Evolutionary conservation across 2,329 filamentous ascomycete genomes (phyloP).

Genomic region (Cercospora canescens): DNA sequence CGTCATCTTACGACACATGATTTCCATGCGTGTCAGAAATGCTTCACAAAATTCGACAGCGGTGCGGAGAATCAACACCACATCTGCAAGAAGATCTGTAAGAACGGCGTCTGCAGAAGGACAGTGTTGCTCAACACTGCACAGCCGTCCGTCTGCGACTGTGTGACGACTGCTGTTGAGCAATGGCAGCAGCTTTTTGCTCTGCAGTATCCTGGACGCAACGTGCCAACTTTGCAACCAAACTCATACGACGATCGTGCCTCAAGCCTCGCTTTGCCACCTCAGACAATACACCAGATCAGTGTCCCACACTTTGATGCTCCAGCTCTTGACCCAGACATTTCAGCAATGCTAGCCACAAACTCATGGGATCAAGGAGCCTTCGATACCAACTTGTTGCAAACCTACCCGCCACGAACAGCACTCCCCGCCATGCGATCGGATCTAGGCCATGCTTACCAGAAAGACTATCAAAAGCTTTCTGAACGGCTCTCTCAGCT

Average conservation of each 20-base stretch:
- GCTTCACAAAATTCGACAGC: neutral
- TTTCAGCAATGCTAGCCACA: neutral
- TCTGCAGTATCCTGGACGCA: neutral
- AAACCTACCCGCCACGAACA: neutral
- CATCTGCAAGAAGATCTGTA: neutral
- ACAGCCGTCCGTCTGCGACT: neutral
- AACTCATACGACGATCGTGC: neutral
- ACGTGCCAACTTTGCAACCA: neutral
- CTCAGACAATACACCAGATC: neutral
- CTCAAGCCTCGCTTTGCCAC: neutral
- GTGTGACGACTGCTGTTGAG: neutral
- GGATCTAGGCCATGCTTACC: neutral
- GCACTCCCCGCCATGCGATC: neutral
- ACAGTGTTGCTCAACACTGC: neutral
- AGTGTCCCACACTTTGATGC: neutral
- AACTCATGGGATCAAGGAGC: neutral
- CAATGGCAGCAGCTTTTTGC: neutral
- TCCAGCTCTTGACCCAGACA: neutral
- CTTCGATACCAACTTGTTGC: neutral
- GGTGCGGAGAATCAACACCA: neutral
- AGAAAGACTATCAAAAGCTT: neutral
- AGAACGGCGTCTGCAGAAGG: neutral
- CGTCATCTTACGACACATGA: neutral
- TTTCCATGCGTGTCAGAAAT: neutral
- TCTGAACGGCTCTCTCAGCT: neutral